Base-by-base conservation (phyloP, 805 yeast genomes). In the Teunomyces atbi region DNA sequence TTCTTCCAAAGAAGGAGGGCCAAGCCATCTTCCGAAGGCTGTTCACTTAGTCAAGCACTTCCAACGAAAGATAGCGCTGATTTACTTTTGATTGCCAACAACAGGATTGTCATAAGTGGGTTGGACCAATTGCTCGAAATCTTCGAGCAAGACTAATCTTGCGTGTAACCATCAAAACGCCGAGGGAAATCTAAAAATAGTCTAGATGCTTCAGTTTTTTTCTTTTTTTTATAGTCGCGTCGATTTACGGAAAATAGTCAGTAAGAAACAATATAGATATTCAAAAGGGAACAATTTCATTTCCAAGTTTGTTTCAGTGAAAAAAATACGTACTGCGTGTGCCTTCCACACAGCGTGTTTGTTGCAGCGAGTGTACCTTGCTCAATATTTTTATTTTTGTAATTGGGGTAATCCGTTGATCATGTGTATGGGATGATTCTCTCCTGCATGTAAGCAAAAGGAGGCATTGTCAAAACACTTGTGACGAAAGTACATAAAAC, bases 21-120 rank as follows among this genome's bases (percentile, higher is more conserved):
- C 34, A 21, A 34, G 13, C 38, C 41, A 4, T 42, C 45, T 8
- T 41, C 40, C 3, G 44, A 48, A 15, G 47, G 42, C 34, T 53
- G 50, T 42, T 51, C 42, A 23, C 49, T 33, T 35, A 18, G 40
- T 34, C 44, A 44, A 34, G 21, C 42, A 21, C 32, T 21, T 30
- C 20, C 26, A 20, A 11, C 33, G n/a, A 39, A 39, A 15, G 42
- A 39, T n/a, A 39, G 33, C 30, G 44, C 19, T 23, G 61, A 58
- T 18, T 42, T 58, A 54, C 48, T 59, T n/a, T 47, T 66, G 44
- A 55, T 67, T 19, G 69, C 73, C 5, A 62, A 69, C 47, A 69
- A 69, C 47, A 50, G 74, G 43, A 66, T 65, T 1, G 58, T 62
- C 1, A 45, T 62, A 7, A 52, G 57, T 12, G 57, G 50, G 29